Evolutionary conservation across 2,329 filamentous ascomycete genomes (phyloP).

Genomic region (Trichoderma endophyticum): DNA sequence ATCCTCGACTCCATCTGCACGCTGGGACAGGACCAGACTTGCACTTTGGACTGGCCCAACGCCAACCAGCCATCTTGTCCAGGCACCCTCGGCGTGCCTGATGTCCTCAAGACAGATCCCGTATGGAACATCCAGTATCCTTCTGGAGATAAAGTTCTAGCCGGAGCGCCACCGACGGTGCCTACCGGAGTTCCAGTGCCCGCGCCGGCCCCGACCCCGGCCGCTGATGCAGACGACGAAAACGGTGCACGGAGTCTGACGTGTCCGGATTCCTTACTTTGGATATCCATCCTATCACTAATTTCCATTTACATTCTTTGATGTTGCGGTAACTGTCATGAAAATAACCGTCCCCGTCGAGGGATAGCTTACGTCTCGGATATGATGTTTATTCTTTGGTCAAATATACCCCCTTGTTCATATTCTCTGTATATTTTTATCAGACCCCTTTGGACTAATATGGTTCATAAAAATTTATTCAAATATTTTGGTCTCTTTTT

Average conservation of each 20-base stretch:
- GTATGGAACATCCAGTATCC: slow-evolving; percentile 50
- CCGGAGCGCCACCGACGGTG: slow-evolving; percentile 21
- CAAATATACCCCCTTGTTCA: slow-evolving; percentile 15
- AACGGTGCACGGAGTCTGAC: not conserved
- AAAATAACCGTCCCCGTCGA: not conserved
- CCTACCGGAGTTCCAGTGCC: slow-evolving; percentile 6
- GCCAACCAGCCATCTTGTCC: slow-evolving; percentile 46
- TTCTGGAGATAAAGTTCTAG: slow-evolving; percentile 41
- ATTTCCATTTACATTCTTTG: not conserved
- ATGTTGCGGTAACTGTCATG: slow-evolving; percentile 1
- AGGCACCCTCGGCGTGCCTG: slow-evolving; percentile 39
- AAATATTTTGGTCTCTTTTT: not conserved
- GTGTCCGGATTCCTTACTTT: not conserved
- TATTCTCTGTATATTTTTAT: slow-evolving; percentile 12
- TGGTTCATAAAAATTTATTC: not conserved
- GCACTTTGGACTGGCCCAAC: slow-evolving; percentile 41
- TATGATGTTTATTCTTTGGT: slow-evolving; percentile 18
- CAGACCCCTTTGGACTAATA: not conserved
- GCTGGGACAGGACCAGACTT: slow-evolving; percentile 45
- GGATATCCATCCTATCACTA: slow-evolving; percentile 5
- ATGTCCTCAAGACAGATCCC: slow-evolving; percentile 34
- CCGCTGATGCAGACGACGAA: not conserved
- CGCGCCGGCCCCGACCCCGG: not conserved
- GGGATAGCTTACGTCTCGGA: slow-evolving; percentile 9
- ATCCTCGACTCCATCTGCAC: slow-evolving; percentile 49